Percentiles rank a stretch among this genome's conserved stretches.
These are phyloP conservation scores for Blastobotrys elegans DNA, from an alignment of 1,139 yeast genomes.

Conservation along the genomic window DNA sequence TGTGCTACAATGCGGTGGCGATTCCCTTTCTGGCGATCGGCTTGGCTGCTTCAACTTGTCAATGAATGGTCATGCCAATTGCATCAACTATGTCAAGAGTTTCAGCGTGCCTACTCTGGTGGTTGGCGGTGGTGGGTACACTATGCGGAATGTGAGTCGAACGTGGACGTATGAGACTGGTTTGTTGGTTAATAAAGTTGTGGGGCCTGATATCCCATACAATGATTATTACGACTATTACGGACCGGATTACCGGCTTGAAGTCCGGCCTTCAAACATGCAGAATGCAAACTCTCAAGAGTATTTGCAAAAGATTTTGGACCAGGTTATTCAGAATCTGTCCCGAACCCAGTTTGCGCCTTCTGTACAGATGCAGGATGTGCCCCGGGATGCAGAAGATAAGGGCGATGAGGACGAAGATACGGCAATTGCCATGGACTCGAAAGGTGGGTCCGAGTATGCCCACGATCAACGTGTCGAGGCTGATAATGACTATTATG, in stretches of 20 bases:
- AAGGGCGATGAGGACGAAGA: conserved; percentile 54
- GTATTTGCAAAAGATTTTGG: conserved; percentile 77
- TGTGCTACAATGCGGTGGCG: conserved; percentile 83
- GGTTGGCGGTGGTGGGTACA: conserved; percentile 97
- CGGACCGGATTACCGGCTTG: conserved; percentile 83
- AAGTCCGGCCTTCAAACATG: conserved; percentile 94
- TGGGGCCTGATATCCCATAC: conserved; percentile 85
- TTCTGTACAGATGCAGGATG: conserved; percentile 86
- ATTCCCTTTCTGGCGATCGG: conserved; percentile 85
- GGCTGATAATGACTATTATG: conserved; percentile 36
- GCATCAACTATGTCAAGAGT: conserved; percentile 82
- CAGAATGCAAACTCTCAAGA: conserved; percentile 94
- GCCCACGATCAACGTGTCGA: conserved; percentile 68
- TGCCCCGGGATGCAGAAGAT: conserved; percentile 83
- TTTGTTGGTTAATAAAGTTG: conserved; percentile 66
- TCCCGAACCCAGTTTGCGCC: conserved; percentile 93
- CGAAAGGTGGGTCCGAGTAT: conserved; percentile 84
- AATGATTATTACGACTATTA: conserved; percentile 95
- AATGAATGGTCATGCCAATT: conserved; percentile 92
- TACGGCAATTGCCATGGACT: conserved; percentile 79
- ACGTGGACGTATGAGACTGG: conserved; percentile 97
- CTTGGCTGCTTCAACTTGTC: conserved; percentile 89
- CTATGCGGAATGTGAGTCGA: conserved; percentile 93
- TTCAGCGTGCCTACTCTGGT: conserved; percentile 88
- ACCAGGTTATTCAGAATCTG: conserved; percentile 70